These are phyloP conservation scores for Penicillium sp. DNA, from an alignment of 2,329 filamentous ascomycete species.

Conservation along the genomic window DNA sequence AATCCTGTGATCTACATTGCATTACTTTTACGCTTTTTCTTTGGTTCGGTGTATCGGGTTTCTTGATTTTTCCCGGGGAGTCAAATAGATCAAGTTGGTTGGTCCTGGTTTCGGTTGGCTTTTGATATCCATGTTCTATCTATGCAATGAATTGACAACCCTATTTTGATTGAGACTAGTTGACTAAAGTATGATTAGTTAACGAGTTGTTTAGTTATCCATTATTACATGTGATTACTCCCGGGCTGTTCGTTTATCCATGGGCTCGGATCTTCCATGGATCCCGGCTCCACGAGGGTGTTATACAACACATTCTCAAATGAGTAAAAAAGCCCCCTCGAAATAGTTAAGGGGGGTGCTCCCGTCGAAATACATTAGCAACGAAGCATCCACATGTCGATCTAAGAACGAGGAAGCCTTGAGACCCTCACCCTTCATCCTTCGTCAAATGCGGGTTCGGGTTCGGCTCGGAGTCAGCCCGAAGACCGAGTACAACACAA, in stretches of 20 bases:
- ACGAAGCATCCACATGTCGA: neutral
- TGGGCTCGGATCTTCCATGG: neutral
- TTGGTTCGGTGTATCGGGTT: neutral
- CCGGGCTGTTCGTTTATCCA: neutral
- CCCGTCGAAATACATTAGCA: neutral
- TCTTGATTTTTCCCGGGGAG: neutral
- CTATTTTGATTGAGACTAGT: neutral
- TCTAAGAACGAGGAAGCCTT: neutral
- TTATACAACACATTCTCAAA: neutral
- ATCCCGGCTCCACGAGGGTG: neutral
- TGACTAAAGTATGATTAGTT: neutral
- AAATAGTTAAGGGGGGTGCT: neutral
- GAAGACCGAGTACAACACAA: neutral
- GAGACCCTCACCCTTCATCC: neutral
- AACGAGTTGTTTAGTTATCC: neutral
- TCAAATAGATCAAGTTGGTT: neutral
- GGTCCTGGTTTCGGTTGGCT: neutral
- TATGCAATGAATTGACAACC: neutral
- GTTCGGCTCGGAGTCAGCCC: neutral
- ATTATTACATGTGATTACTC: neutral
- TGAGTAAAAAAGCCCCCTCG: too few species aligned
- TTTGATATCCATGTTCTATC: conserved; percentile 3
- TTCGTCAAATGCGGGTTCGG: neutral
- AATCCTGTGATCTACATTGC: conserved; percentile 11
- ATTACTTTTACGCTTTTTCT: neutral